Percentiles rank a stretch among this genome's conserved stretches.
Conservation (phyloP, 768 basidiomycete species). For the Chalciporus piperatus region DNA sequence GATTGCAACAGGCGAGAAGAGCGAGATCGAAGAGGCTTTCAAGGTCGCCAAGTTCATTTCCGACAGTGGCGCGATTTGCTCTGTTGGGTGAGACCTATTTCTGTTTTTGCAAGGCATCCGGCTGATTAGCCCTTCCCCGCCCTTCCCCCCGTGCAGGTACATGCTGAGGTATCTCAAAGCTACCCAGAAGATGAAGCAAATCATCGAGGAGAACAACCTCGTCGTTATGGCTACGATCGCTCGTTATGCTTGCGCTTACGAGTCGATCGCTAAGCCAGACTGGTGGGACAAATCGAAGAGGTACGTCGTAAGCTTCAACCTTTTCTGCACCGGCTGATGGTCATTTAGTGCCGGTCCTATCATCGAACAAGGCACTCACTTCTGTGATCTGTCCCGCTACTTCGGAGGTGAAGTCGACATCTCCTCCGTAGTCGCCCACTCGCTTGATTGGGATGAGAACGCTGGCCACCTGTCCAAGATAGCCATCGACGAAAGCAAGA, state of each 20-base stretch:
- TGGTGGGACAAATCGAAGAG: slow-evolving; percentile 96
- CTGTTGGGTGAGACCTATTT: slow-evolving; percentile 68
- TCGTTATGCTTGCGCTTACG: slow-evolving; percentile 88
- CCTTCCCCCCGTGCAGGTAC: slow-evolving; percentile 47
- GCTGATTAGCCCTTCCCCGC: not conserved
- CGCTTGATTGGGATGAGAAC: slow-evolving; percentile 89
- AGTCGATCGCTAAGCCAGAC: slow-evolving; percentile 73
- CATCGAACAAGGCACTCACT: slow-evolving; percentile 93
- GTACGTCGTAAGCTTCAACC: slow-evolving; percentile 28
- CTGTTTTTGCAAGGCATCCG: not conserved
- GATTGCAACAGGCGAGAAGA: slow-evolving; percentile 73
- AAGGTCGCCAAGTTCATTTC: slow-evolving; percentile 69
- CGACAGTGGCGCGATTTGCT: slow-evolving; percentile 74
- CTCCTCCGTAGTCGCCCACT: slow-evolving; percentile 74
- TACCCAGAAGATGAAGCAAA: slow-evolving; percentile 95
- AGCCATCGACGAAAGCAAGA: slow-evolving; percentile 78
- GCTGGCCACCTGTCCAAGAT: slow-evolving; percentile 84
- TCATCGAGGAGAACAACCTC: slow-evolving; percentile 90
- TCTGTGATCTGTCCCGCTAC: slow-evolving; percentile 95
- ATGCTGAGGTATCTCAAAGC: slow-evolving; percentile 94
- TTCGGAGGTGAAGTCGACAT: slow-evolving; percentile 96
- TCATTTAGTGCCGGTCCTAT: slow-evolving; percentile 66
- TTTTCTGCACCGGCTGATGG: slow-evolving; percentile 2
- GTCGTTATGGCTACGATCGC: slow-evolving; percentile 96
- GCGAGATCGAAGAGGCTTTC: slow-evolving; percentile 67